Evolutionary conservation across 495 filamentous ascomycete species (phyloP).

Genomic region (Penicillium arizonense): DNA sequence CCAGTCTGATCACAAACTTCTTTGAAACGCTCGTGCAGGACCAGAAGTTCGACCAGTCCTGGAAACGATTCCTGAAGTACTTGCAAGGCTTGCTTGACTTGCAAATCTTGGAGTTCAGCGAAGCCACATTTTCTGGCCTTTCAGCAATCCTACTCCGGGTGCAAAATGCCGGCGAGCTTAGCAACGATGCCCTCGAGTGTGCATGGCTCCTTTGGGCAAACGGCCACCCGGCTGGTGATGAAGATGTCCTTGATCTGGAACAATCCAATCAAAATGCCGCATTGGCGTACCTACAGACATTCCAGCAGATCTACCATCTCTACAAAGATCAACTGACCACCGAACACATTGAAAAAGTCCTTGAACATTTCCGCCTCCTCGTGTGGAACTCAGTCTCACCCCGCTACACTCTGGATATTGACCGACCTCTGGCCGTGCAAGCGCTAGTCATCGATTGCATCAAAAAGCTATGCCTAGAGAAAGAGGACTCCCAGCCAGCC

Average conservation of each 20-base stretch:
- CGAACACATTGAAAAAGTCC: slow-evolving; percentile 54
- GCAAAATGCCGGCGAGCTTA: slow-evolving; percentile 44
- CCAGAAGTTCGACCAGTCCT: slow-evolving; percentile 58
- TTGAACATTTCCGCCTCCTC: slow-evolving; percentile 57
- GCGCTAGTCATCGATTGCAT: slow-evolving; percentile 68
- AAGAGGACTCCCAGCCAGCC: slow-evolving; percentile 61
- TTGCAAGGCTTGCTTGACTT: slow-evolving; percentile 60
- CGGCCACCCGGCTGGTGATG: slow-evolving; percentile 53
- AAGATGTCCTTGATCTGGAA: slow-evolving; percentile 44
- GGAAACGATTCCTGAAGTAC: slow-evolving; percentile 66
- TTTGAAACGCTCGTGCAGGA: slow-evolving; percentile 59
- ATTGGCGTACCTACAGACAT: slow-evolving; percentile 71
- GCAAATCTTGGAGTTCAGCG: slow-evolving; percentile 64
- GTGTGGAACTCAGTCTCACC: slow-evolving; percentile 69
- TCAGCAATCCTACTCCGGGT: slow-evolving; percentile 63
- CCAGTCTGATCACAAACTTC: slow-evolving; percentile 65
- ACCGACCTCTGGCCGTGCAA: slow-evolving; percentile 78
- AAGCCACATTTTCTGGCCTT: slow-evolving; percentile 67
- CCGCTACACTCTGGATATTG: slow-evolving; percentile 79
- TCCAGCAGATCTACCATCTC: slow-evolving; percentile 80
- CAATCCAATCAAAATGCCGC: slow-evolving; percentile 71
- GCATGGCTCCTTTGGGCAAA: slow-evolving; percentile 74
- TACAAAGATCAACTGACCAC: slow-evolving; percentile 61
- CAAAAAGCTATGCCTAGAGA: slow-evolving; percentile 67
- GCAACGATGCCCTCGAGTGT: slow-evolving; percentile 55